Percentiles rank a stretch among this genome's conserved stretches.
phyloP scores from a whole-genome alignment of 2,329 filamentous ascomycete genomes.

The Ceratocystis ficicola region DNA sequence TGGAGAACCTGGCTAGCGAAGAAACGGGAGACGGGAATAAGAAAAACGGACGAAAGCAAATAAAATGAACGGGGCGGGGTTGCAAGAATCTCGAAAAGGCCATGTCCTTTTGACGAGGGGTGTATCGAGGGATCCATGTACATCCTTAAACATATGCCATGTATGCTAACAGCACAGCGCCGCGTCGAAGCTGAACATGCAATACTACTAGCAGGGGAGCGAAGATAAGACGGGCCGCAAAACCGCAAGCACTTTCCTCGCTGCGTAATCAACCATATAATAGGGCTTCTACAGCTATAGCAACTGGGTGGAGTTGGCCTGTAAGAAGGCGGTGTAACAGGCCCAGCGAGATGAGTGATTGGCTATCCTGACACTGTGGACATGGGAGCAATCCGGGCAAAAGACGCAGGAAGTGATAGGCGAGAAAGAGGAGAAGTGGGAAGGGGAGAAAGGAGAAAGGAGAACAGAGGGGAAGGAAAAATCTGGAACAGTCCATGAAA shows the following conservation, averaged over 20 bases:
- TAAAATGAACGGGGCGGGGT: neutral
- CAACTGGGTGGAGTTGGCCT: neutral
- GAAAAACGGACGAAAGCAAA: neutral
- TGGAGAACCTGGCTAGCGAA: too few species aligned
- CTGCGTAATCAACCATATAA: neutral
- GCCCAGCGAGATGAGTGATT: neutral
- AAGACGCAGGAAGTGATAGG: neutral
- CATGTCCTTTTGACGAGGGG: neutral
- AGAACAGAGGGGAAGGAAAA: neutral
- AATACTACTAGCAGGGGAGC: neutral
- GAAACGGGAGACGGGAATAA: neutral
- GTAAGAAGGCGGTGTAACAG: neutral
- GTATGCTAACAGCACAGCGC: neutral
- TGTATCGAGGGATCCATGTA: neutral
- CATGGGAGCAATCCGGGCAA: neutral
- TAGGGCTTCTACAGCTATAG: neutral
- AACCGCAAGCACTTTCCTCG: too few species aligned
- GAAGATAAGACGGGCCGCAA: neutral
- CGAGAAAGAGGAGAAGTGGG: neutral
- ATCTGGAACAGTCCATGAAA: neutral
- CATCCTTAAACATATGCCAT: neutral
- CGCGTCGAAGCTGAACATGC: neutral
- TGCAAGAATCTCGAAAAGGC: neutral
- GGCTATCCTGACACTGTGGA: neutral
- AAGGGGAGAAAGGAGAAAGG: neutral